These are phyloP conservation scores for Boletus insuetus DNA, from an alignment of 768 basidiomycete genomes.

Conservation along the genomic window DNA sequence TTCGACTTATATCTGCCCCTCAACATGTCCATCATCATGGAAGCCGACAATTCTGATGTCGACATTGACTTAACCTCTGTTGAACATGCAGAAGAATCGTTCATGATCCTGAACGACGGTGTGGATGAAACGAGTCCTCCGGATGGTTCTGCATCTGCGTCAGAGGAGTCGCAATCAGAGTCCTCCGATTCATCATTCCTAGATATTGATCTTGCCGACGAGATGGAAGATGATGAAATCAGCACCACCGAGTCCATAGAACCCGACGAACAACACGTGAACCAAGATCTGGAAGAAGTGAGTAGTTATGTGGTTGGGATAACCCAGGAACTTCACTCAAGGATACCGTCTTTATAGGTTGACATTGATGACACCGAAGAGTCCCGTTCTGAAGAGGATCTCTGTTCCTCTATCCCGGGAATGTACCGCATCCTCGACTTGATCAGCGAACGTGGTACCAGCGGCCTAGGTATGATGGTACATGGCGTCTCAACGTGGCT, in stretches of 20 bases:
- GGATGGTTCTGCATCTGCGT: neutral
- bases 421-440: constrained; percentile 55
- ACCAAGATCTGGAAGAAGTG: constrained; percentile 17
- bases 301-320: neutral
- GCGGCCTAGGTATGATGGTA: constrained; percentile 46
- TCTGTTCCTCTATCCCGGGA: constrained; percentile 36
- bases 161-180: constrained; percentile 15
- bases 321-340: neutral
- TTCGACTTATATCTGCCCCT: neutral
- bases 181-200: constrained; percentile 22
- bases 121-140: neutral
- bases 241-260: constrained; percentile 11
- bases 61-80: constrained; percentile 8
- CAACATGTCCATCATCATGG: constrained; percentile 17
- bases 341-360: constrained; percentile 3
- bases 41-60: constrained; percentile 7
- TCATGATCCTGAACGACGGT: constrained; percentile 5
- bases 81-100: constrained; percentile 6
- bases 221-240: constrained; percentile 14
- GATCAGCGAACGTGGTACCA: constrained; percentile 47
- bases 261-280: constrained; percentile 8
- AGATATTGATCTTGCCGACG: constrained; percentile 14
- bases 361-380: constrained; percentile 16
- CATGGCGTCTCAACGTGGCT: neutral
- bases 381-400: constrained; percentile 14